These are phyloP conservation scores for Phytophthora cajani DNA, from an alignment of 352 stramenopile species.

Conservation along the genomic window DNA sequence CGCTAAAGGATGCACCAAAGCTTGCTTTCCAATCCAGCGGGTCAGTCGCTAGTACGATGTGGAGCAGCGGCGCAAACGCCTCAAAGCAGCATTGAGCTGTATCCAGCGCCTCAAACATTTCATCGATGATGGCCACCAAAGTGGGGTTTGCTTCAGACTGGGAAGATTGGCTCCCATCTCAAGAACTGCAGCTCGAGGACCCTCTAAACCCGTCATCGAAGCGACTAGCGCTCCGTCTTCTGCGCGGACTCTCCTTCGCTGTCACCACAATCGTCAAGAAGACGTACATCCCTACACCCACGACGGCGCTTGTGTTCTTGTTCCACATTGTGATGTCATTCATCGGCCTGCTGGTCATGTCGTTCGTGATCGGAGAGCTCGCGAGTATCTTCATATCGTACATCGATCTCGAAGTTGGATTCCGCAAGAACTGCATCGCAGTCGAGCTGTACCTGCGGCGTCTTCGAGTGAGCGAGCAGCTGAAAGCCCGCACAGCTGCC, in stretches of 20 bases:
- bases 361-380: constrained; percentile 53
- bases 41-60: background rate
- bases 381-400: constrained; percentile 55
- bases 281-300: constrained; percentile 37
- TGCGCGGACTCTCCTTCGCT: constrained; percentile 53
- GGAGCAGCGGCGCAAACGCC: background rate
- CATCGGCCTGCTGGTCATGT: constrained; percentile 47
- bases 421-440: constrained; percentile 56
- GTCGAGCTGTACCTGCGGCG: constrained; percentile 48
- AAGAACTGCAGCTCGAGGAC: constrained; percentile 36
- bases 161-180: constrained; percentile 50
- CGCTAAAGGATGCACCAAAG: background rate
- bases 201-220: constrained; percentile 30
- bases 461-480: constrained; percentile 28
- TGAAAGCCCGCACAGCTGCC: constrained; percentile 36
- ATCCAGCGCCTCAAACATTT: background rate
- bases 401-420: constrained; percentile 59
- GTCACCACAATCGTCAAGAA: constrained; percentile 48
- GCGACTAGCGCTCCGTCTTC: constrained; percentile 38
- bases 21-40: background rate
- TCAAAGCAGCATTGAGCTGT: constrained; percentile 1
- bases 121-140: constrained; percentile 21
- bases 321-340: constrained; percentile 53
- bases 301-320: constrained; percentile 27
- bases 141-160: constrained; percentile 49